phyloP scores from a whole-genome alignment of 495 filamentous ascomycete genomes.

The Aspergillus sparsus region DNA sequence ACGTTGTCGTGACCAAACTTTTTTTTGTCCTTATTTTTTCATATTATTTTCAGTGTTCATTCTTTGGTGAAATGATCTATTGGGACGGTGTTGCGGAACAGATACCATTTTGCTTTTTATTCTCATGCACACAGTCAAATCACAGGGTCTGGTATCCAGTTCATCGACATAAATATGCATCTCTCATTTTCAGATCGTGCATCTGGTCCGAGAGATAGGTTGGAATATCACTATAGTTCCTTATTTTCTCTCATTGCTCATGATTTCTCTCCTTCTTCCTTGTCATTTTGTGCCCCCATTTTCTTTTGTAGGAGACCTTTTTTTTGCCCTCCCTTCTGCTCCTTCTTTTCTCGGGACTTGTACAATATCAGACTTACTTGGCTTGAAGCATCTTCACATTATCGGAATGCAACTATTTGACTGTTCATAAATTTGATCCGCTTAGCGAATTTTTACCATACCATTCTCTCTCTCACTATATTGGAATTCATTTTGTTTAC shows the following conservation, averaged over 20 bases:
- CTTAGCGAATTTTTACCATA: not conserved
- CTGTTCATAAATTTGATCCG: constrained; percentile 1
- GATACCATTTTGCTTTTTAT: constrained; percentile 40
- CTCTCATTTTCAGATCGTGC: constrained; percentile 5
- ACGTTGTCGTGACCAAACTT: constrained; percentile 23
- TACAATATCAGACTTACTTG: constrained; percentile 35
- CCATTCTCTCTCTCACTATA: not conserved
- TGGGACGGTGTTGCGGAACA: constrained; percentile 35
- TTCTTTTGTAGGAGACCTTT: constrained; percentile 23
- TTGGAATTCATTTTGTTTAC: too few species aligned
- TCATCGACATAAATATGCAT: constrained; percentile 4
- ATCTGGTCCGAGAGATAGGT: constrained; percentile 7
- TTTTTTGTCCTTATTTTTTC: constrained; percentile 21
- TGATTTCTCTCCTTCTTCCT: constrained; percentile 17
- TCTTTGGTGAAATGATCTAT: constrained; percentile 24
- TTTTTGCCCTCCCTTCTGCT: constrained; percentile 1
- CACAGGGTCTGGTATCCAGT: constrained; percentile 16
- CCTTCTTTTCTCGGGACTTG: constrained; percentile 21
- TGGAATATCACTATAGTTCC: constrained; percentile 17
- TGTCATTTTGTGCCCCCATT: constrained; percentile 11
- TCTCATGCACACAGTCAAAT: constrained; percentile 12
- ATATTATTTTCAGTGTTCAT: constrained; percentile 23
- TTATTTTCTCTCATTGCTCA: not conserved
- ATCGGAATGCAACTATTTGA: not conserved
- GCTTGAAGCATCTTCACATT: constrained; percentile 10